A percentile compares a stretch with the other conserved stretches of the same genome.
These are phyloP conservation scores for Cephalotrichum gorgonifer DNA, from an alignment of 2,329 filamentous ascomycete species.

Conservation along the genomic window DNA sequence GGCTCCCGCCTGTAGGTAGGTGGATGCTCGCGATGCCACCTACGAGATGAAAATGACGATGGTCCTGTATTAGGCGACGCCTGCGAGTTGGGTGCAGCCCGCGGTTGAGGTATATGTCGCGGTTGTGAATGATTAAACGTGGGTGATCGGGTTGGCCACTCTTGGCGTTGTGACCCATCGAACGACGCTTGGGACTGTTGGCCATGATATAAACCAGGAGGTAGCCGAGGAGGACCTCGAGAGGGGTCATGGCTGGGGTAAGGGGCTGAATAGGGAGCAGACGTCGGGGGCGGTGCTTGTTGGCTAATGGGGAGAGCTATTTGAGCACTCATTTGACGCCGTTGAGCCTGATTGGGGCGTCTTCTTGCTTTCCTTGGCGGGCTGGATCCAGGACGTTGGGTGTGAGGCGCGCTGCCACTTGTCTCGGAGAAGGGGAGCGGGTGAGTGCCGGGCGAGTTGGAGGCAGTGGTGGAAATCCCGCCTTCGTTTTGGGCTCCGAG, in stretches of 20 bases:
- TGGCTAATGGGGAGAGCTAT: constrained; percentile 45
- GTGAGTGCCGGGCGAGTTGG: background rate
- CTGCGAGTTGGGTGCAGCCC: background rate
- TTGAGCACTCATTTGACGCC: constrained; percentile 52
- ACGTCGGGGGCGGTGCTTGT: constrained; percentile 16
- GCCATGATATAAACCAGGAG: background rate
- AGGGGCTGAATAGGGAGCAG: background rate
- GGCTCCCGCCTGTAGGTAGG: background rate
- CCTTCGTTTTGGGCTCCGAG: too few species aligned
- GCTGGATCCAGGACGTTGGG: background rate
- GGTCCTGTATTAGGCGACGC: background rate
- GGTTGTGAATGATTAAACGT: background rate
- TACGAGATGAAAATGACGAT: background rate
- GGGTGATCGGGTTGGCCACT: background rate
- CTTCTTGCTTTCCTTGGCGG: constrained; percentile 27
- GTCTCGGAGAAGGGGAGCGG: background rate
- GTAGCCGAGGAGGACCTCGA: background rate
- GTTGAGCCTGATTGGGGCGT: constrained; percentile 52
- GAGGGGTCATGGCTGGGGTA: background rate
- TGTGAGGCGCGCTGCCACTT: background rate
- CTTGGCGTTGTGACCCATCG: background rate
- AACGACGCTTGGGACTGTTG: background rate
- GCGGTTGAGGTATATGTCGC: background rate
- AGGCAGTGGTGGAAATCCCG: too few species aligned
- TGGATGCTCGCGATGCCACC: background rate